These are phyloP conservation scores for Gastrolobium bilobum DNA, from an alignment of 306 rosid species.

Conservation along the genomic window DNA sequence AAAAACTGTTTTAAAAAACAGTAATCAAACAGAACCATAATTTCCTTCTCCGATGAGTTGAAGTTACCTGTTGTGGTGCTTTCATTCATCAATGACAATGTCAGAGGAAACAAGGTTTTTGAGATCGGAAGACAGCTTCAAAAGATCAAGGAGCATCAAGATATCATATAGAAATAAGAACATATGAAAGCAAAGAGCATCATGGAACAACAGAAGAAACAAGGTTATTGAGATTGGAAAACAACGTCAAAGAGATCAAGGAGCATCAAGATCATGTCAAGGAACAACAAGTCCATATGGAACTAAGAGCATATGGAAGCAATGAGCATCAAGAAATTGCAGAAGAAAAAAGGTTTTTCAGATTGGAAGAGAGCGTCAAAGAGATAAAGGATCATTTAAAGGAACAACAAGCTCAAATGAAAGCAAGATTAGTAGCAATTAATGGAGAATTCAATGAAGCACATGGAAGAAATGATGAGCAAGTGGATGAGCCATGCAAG, in stretches of 20 bases:
- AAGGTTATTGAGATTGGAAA: no score
- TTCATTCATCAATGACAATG: conserved; percentile 3
- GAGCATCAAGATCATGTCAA: no score
- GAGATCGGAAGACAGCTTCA: background rate
- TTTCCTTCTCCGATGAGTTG: background rate
- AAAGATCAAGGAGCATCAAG: background rate
- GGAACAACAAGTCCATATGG: no score
- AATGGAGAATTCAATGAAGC: conserved; percentile 40
- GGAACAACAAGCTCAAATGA: background rate
- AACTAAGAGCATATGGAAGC: no score
- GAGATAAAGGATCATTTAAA: background rate
- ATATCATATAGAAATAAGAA: background rate
- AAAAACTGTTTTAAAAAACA: no score
- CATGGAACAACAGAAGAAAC: no score
- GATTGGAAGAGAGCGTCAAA: background rate
- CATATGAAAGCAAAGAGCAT: no score
- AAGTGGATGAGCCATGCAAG: background rate
- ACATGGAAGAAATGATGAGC: conserved; percentile 39
- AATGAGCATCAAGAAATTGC: background rate
- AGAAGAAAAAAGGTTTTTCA: background rate
- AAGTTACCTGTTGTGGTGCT: background rate
- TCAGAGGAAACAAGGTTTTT: background rate
- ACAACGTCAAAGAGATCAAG: no score
- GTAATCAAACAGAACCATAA: no score
- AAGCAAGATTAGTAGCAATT: conserved; percentile 28